Base-by-base conservation (phyloP, 129 eudicot genomes). In the Tagetes patula region DNA sequence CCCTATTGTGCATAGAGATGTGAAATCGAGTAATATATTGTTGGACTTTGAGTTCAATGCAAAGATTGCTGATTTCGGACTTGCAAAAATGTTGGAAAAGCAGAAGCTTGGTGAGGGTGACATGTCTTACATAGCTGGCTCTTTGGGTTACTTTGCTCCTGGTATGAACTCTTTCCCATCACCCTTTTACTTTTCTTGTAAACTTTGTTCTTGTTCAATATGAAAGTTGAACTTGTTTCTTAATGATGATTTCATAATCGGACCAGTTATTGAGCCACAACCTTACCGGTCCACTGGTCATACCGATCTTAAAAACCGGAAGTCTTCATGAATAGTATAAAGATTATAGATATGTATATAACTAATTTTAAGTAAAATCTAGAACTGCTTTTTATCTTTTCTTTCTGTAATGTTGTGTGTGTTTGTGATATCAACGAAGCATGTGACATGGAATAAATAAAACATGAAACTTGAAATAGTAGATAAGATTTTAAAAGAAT, bases 91-190 rank as follows among this genome's bases (percentile, higher is more conserved):
- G 14, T 75, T 84, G 71, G 84, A 47, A 37, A 87, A 84, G 84
- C 76, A 75, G 58, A 84, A 86, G 81, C 78, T 70, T 20, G 88
- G 76, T 1, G 85, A 87, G 62, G 74, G 77, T 61, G 67, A 61
- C 62, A 79, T 84, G 83, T 78, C 92, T 81, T 75, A 82, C 65
- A 73, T 89, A 55, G 96, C 85, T 65, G 96, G 96, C 67, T 86
- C 96, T 3, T 79, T 87, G 47, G 96, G 96, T 63, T 90, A 90
- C 77, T 83, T 92, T 6, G 98, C 98, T 58, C 98, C 96, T 43
- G 97, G 97, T 87, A 82, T 79, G 73, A 71, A 52, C 70, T 56
- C 43, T 20, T 76, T 33, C 0, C 46, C 39, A 39, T 66, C 38
- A 27, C 71, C 45, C 71, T 47, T 48, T 47, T 58, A 47, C 59